Base-by-base conservation (phyloP, 1,139 yeast genomes). In the Taphrina pruni region DNA sequence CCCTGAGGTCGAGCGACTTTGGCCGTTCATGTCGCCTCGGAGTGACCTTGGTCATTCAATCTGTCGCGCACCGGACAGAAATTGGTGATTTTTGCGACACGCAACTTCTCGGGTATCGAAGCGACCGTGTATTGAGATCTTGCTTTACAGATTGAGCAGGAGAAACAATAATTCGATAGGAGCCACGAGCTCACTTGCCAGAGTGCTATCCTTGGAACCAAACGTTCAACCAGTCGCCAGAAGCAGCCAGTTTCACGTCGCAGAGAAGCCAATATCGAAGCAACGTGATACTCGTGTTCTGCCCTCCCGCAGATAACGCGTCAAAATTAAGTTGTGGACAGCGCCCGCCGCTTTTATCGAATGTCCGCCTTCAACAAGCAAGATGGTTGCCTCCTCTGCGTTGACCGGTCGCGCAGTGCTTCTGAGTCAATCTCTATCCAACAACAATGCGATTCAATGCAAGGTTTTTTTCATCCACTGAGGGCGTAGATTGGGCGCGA, bases 261-360 rank as follows among this genome's bases (percentile, higher is more conserved):
- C 48, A 45, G 48, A 45, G 48, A 17, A 45, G 12, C 20, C 48
- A 45, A n/a, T 45, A 45, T 45, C n/a, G 17, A 8, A 26, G 36
- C 8, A 26, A 8, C 36, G 54, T 26, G 36, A 21, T 20, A 50
- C 54, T 50, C 54, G 54, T 50, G 54, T 50, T 45, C 32, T 45
- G 48, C n/a, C n/a, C 48, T 50, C 54, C 54, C 54, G 54, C 54
- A 21, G 54, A 50, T 50, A 50, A 50, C 54, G 54, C 54, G 20
- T n/a, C 54, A 21, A 50, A 11, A 50, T 50, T 20, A 50, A 50
- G 36, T 50, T 50, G 32, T 21, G 54, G 54, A 45, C 48, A 7
- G 20, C 48, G 48, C 48, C 48, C n/a, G 20, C 48, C 48, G 48
- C 48, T n/a, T 17, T 45, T 45, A 45, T 45, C 48, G 20, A 45